Base-by-base conservation (phyloP, 495 filamentous ascomycete species). In the Penicillium arizonense region DNA sequence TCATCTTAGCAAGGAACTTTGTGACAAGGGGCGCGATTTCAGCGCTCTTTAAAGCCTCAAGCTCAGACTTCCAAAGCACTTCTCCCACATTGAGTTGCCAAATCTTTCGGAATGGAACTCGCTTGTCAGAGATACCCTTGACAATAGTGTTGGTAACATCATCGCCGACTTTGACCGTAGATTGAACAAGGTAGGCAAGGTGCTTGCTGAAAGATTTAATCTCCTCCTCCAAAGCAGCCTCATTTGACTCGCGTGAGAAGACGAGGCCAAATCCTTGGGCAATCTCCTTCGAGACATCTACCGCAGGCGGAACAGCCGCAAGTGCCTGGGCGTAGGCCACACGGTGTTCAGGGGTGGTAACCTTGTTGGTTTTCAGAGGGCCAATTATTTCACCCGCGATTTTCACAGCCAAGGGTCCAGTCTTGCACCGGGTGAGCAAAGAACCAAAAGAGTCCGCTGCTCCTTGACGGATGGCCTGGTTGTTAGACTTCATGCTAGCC, bases 401-500 rank as follows among this genome's bases (percentile, higher is more conserved):
- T 55, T 87, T 85, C 12, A 78, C 71, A 26, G 93, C 70, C 12
- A 75, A 64, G 3, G 71, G 55, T 23, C 78, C 75, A 50, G 87
- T 78, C 11, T 79, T 71, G 52, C 81, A 89, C 23, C 77, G 77
- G 4, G 67, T 65, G 10, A 82, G 72, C 14, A 90, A 67, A 3
- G 84, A 78, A 48, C 77, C 73, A 67, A 97, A 96, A 2, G 86
- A 88, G 18, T 77, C 77, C 10, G 89, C 62, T 18, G 88, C 88
- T 9, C 89, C 90, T 46, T 81, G 83, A 38, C 94, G 83, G 47
- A 97, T 89, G 2, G 64, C 67, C 4, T 80, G 70, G 61, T 95
- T 96, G 50, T 87, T 88, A 8, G 94, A 97, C 71, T 96, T 97
- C 71, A 89, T 76, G 68, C 88, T 96, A 16, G 90, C 82, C 9